A percentile compares a stretch with the other conserved stretches of the same genome.
Evolutionary conservation across 1,139 yeast species (phyloP).

Genomic region (Arxiozyma telluris): DNA sequence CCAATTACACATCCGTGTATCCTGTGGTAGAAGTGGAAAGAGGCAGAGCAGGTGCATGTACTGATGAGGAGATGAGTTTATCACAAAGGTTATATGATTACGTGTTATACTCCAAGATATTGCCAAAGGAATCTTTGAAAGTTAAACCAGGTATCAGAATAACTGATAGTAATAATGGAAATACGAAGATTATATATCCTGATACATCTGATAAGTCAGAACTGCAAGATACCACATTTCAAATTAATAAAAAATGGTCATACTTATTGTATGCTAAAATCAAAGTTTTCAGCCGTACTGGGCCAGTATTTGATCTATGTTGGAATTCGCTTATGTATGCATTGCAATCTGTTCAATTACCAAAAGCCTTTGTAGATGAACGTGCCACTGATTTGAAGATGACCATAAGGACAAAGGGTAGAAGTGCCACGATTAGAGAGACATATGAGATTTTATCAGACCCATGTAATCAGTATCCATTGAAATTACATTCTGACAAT

Average conservation of each 20-base stretch:
- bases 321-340: constrained; percentile 66
- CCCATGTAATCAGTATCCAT: constrained; percentile 26
- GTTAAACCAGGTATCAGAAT: constrained; percentile 45
- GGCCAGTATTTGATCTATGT: constrained; percentile 72
- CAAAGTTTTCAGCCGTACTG: constrained; percentile 71
- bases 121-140: constrained; percentile 39
- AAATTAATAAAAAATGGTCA: constrained; percentile 40
- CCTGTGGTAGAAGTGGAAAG: constrained; percentile 77
- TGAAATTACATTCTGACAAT: constrained; percentile 34
- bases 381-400: constrained; percentile 42
- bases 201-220: constrained; percentile 28
- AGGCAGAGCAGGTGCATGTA: constrained; percentile 74
- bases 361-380: constrained; percentile 58
- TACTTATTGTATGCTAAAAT: constrained; percentile 66
- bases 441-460: constrained; percentile 40
- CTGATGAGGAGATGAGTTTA: constrained; percentile 80
- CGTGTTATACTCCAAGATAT: constrained; percentile 45
- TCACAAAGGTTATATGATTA: constrained; percentile 61
- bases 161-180: constrained; percentile 33
- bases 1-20: constrained; percentile 41
- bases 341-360: constrained; percentile 50
- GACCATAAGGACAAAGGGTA: constrained; percentile 45
- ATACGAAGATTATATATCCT: constrained; percentile 36
- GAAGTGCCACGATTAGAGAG: constrained; percentile 40
- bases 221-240: constrained; percentile 13